Percentiles rank a stretch among this genome's conserved stretches.
Conservation (phyloP, 2,329 filamentous ascomycete genomes). For the Nigrospora oryzae region DNA sequence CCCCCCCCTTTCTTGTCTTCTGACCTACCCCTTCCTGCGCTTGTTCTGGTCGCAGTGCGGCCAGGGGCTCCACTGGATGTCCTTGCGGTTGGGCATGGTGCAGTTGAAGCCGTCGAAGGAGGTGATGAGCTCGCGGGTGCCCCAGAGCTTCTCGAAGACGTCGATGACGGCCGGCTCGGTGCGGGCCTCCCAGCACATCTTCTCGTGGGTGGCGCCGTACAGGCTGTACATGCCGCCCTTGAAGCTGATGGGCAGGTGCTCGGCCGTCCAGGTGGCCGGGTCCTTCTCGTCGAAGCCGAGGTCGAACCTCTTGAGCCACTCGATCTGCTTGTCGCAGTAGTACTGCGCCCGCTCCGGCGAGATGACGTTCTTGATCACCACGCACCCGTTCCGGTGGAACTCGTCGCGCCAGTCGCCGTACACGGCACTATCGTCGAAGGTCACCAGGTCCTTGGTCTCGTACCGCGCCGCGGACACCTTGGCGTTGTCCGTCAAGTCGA, state of each 20-base stretch:
- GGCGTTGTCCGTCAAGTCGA: not conserved
- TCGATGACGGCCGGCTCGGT: conserved; percentile 29
- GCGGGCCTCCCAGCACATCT: conserved; percentile 32
- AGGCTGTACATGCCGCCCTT: conserved; percentile 34
- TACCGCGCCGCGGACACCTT: conserved; percentile 15
- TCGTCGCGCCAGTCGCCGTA: conserved; percentile 34
- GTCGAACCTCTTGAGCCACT: conserved; percentile 31
- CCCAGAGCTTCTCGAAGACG: conserved; percentile 31
- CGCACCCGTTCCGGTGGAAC: conserved; percentile 28
- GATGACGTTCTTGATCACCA: conserved; percentile 29
- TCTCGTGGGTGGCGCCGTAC: conserved; percentile 30
- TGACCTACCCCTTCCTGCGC: conserved; percentile 24
- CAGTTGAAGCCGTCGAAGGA: conserved; percentile 27
- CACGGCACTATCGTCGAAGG: conserved; percentile 11
- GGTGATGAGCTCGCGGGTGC: conserved; percentile 13
- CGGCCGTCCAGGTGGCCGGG: conserved; percentile 28
- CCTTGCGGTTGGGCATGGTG: conserved; percentile 27
- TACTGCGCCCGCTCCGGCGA: conserved; percentile 25
- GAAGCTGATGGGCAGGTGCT: conserved; percentile 31
- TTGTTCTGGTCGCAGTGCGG: conserved; percentile 34
- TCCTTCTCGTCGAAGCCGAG: conserved; percentile 29
- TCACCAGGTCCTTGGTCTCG: conserved; percentile 12
- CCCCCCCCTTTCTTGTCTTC: no score
- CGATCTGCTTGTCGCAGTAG: conserved; percentile 27
- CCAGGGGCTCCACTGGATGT: conserved; percentile 29